Base-by-base conservation (phyloP, 495 filamentous ascomycete genomes). In the Clohesyomyces aquaticus region DNA sequence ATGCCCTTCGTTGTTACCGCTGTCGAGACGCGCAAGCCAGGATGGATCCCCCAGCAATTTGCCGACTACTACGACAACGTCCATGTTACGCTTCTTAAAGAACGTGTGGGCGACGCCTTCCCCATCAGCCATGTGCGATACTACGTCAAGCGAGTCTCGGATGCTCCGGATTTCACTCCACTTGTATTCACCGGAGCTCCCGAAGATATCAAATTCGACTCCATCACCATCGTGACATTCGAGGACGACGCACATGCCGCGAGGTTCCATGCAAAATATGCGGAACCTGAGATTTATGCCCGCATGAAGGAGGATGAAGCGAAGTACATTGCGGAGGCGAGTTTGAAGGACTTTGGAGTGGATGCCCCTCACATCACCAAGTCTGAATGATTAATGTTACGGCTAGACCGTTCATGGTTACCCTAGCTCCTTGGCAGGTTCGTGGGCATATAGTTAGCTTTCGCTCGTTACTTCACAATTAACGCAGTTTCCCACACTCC, bases 41-140 rank as follows among this genome's bases (percentile, higher is more conserved):
- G 11, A 3, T 16, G 32, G n/a, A n/a, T 26, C 3, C 16, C 16
- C 8, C 6, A 14, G 11, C 19, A 16, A 9, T 55, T 35, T 28
- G 29, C 16, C 14, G 27, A 55, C 51, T 19, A 55, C 19, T 35
- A 55, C 25, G 51, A 55, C 4, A 38, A 53, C 51, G 25, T 55
- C 27, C 51, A 55, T 28, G 22, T 38, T 6, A 25, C 51, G 3
- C 25, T 55, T 19, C 10, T 55, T 12, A 55, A 55, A 38, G 25
- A 19, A 32, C 4, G 10, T 3, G 21, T 23, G 3, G 51, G 51
- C 23, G 11, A 14, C 11, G 29, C 51, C 11, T 55, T 55, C 29
- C 51, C 51, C 14, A 3, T 4, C 12, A n/a, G 4, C n/a, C 51
- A 55, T 23, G 16, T 19, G 16, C 51, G 51, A 14, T 55, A 55